phyloP scores from a whole-genome alignment of 1,284 basidiomycete species.

The Puccinia hordei region DNA sequence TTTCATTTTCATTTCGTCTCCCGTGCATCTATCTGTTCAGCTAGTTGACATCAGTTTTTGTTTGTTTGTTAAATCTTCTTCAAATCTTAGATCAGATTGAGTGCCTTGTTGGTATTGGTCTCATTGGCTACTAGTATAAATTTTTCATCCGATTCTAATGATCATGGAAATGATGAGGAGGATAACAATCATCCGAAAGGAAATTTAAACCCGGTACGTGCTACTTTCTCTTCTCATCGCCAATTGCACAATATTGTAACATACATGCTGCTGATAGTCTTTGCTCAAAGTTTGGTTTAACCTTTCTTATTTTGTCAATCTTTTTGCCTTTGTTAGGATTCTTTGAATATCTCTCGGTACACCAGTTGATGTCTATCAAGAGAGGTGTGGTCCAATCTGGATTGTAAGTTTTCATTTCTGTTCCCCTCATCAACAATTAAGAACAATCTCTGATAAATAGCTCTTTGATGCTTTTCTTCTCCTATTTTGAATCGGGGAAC shows the following conservation, averaged over 20 bases:
- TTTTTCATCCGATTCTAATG: not conserved
- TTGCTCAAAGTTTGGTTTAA: not conserved
- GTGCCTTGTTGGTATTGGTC: constrained; percentile 25
- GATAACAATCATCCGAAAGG: not conserved
- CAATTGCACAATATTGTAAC: too few relatives aligned
- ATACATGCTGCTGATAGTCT: too few relatives aligned
- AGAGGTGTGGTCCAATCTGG: constrained; percentile 14
- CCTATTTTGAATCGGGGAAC: not conserved
- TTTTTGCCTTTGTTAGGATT: not conserved
- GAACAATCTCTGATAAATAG: not conserved
- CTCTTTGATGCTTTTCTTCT: not conserved
- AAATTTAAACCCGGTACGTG: constrained; percentile 1
- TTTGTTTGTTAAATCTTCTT: not conserved
- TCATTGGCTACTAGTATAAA: constrained; percentile 4
- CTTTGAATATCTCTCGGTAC: constrained; percentile 6
- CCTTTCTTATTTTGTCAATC: constrained; percentile 5
- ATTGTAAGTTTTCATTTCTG: constrained; percentile 1
- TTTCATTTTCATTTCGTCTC: not conserved
- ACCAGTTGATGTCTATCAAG: constrained; percentile 4
- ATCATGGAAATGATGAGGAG: not conserved
- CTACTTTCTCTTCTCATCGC: not conserved
- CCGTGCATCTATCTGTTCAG: not conserved
- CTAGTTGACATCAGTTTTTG: not conserved
- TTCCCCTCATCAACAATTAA: not conserved
- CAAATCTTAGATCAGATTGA: constrained; percentile 15